These are phyloP conservation scores for Cytospora leucostoma DNA, from an alignment of 2,329 filamentous ascomycete genomes.

Conservation along the genomic window DNA sequence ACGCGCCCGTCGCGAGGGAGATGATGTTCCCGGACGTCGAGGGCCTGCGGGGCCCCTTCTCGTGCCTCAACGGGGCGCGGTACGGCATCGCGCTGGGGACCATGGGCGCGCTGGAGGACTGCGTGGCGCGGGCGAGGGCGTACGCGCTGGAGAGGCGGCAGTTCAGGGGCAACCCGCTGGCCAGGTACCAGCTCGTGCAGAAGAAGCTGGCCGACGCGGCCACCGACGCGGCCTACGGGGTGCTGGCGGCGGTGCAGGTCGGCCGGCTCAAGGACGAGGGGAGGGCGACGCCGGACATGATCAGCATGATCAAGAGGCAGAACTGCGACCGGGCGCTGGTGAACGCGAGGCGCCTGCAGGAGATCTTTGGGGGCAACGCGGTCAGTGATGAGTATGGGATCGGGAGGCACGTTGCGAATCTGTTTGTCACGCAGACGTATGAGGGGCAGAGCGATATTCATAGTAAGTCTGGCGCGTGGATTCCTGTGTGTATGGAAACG, in stretches of 20 bases:
- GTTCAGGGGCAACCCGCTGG: slow-evolving; percentile 93
- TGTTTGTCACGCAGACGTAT: slow-evolving; percentile 97
- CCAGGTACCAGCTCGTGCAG: slow-evolving; percentile 95
- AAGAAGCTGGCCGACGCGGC: slow-evolving; percentile 94
- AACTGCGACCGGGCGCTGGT: slow-evolving; percentile 90
- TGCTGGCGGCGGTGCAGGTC: slow-evolving; percentile 87
- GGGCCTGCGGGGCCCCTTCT: slow-evolving; percentile 85
- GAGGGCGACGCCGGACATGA: slow-evolving; percentile 90
- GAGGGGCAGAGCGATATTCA: slow-evolving; percentile 99
- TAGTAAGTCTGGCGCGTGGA: slow-evolving; percentile 57
- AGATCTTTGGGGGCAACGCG: slow-evolving; percentile 97
- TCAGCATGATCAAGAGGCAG: slow-evolving; percentile 93
- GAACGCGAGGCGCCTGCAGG: slow-evolving; percentile 80
- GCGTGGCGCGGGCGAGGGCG: slow-evolving; percentile 73
- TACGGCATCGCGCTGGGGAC: slow-evolving; percentile 93
- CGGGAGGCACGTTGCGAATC: slow-evolving; percentile 89
- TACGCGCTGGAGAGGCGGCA: slow-evolving; percentile 94
- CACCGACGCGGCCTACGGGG: slow-evolving; percentile 88
- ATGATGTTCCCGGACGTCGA: slow-evolving; percentile 95
- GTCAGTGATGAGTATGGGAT: slow-evolving; percentile 97
- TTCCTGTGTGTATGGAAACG: slow-evolving; percentile 19
- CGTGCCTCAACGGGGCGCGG: slow-evolving; percentile 89
- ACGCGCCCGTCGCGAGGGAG: slow-evolving; percentile 80
- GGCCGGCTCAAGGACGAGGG: slow-evolving; percentile 91
- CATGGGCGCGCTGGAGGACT: slow-evolving; percentile 93